Evolutionary conservation across 352 stramenopile species (phyloP), one percentile per base, ranked within the genome.

Genomic region (Globisporangium alternatum): DNA sequence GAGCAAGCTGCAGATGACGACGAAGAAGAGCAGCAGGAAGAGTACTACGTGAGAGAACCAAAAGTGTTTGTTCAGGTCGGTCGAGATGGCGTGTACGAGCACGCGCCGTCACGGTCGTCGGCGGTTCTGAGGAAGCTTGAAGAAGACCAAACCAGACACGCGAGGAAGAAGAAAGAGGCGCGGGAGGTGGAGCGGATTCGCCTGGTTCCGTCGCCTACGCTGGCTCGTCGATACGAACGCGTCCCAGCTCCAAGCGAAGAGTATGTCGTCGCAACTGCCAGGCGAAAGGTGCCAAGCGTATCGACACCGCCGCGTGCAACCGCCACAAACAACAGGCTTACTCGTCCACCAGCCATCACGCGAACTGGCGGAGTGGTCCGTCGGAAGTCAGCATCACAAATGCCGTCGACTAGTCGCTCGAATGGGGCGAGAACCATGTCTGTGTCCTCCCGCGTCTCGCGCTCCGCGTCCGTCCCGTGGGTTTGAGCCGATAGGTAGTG

Each of bases 51-150:
- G 12, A 69, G 56, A 25, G 57, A 74, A 17, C 76, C 78, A 7
- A 77, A 76, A 31, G 68, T 86, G 22, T 82, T 86, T 48, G 77
- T 87, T 28, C 74, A 87, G 13, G 71, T 83, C 41, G 68, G 70
- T 0, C 64, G 64, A 8, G 65, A 81, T 19, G 72, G 70, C 33
- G 67, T 76, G n/a, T 81, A 73, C 66, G 72, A 81, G 35, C 72
- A 75, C 56, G 31, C 59, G 8, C 66, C 67, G 1, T 37, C 56
- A 1, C 58, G 68, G 49, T 68, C 70, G 25, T 83, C 75, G 1
- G 76, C 71, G 1, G 65, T 83, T 28, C 31, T 74, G 15, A 64
- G 74, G 37, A 85, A 81, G 33, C 55, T 84, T 5, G 66, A 72
- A 25, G 60, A 65, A n/a, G 56, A 78, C 30, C 64, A 68, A 0